Conservation (phyloP, 2,329 filamentous ascomycete species). For the Pyrenochaeta sp. region DNA sequence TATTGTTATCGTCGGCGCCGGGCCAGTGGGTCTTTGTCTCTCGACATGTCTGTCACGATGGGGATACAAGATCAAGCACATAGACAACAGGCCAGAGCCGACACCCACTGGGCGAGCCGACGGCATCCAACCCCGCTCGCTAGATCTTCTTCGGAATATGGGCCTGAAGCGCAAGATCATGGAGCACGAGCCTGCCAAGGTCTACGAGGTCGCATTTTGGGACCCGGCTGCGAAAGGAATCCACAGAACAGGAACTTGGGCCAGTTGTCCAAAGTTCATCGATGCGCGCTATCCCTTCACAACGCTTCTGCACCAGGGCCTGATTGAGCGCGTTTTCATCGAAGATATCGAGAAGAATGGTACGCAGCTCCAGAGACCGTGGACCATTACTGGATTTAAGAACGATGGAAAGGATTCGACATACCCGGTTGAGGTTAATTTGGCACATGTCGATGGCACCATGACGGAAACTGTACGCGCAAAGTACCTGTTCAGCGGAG, state of each 20-base stretch:
- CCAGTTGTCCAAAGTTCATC: constrained; percentile 85
- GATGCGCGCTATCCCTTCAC: constrained; percentile 72
- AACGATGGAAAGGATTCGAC: constrained; percentile 68
- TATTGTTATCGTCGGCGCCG: constrained; percentile 85
- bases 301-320: constrained; percentile 68
- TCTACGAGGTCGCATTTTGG: constrained; percentile 77
- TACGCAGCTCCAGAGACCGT: constrained; percentile 65
- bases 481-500: constrained; percentile 71
- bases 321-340: constrained; percentile 70
- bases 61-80: constrained; percentile 95
- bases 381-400: constrained; percentile 69
- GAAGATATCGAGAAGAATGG: constrained; percentile 68
- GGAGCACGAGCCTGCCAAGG: constrained; percentile 84
- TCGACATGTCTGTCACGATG: constrained; percentile 88
- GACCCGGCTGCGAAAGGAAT: constrained; percentile 66
- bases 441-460: constrained; percentile 79
- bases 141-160: constrained; percentile 89
- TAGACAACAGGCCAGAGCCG: constrained; percentile 87
- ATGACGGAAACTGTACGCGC: constrained; percentile 70
- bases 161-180: constrained; percentile 88
- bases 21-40: constrained; percentile 86
- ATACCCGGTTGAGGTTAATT: constrained; percentile 81
- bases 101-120: constrained; percentile 88
- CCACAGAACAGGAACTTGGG: constrained; percentile 73
- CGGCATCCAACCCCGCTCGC: constrained; percentile 88